Evolutionary conservation across 441 rosid species (phyloP).

Genomic region (Euphorbia schlechtendalii): DNA sequence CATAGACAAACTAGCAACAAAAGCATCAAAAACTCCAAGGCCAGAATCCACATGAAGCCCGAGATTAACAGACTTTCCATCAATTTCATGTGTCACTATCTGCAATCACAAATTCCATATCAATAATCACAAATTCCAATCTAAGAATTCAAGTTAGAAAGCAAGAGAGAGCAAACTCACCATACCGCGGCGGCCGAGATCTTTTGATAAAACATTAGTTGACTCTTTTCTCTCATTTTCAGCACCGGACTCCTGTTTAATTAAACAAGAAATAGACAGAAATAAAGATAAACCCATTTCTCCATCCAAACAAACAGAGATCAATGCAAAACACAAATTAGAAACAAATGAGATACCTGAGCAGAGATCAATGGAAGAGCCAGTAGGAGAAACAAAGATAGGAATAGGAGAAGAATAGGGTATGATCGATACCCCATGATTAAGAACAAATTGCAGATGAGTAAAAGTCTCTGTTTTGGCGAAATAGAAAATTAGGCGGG

Average conservation of each 20-base stretch:
- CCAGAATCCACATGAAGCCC: conserved; percentile 56
- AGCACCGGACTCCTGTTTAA: conserved; percentile 39
- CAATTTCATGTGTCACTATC: conserved; percentile 44
- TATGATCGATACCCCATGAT: conserved; percentile 43
- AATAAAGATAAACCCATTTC: neutral
- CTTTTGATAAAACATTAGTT: conserved; percentile 30
- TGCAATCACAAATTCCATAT: conserved; percentile 21
- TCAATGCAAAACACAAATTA: neutral
- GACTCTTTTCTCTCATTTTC: conserved; percentile 42
- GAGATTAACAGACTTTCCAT: conserved; percentile 35
- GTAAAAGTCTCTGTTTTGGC: conserved; percentile 10
- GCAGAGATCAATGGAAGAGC: conserved; percentile 32
- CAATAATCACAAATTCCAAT: conserved; percentile 6
- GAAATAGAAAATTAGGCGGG: conserved; percentile 16
- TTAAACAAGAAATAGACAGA: conserved; percentile 7
- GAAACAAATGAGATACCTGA: conserved; percentile 31
- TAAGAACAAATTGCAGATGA: neutral
- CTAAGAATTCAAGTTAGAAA: neutral
- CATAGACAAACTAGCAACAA: conserved; percentile 88
- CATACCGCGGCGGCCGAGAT: conserved; percentile 95
- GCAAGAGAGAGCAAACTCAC: conserved; percentile 27
- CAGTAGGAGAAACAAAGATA: conserved; percentile 19
- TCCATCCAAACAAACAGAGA: too few relatives aligned
- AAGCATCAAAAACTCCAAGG: conserved; percentile 86
- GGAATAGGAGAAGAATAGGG: conserved; percentile 31